These are phyloP conservation scores for Naganishia cerealis DNA, from an alignment of 1,284 basidiomycete species.

Conservation along the genomic window DNA sequence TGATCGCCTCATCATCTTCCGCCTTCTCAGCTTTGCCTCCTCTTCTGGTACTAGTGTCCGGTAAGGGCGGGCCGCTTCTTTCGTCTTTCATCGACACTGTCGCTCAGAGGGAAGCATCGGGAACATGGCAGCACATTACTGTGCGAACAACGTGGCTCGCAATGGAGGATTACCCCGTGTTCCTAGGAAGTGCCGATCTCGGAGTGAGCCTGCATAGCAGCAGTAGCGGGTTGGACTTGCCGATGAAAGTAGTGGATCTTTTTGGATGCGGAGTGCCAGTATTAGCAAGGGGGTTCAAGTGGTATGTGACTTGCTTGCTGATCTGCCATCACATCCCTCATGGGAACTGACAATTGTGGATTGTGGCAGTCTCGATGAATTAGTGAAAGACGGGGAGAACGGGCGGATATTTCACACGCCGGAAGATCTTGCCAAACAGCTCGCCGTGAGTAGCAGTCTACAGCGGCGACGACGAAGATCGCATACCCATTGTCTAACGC, in stretches of 20 bases:
- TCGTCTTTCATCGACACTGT: slow-evolving; percentile 69
- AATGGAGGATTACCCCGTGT: slow-evolving; percentile 77
- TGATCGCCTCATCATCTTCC: slow-evolving; percentile 35
- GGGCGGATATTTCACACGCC: slow-evolving; percentile 75
- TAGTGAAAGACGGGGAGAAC: slow-evolving; percentile 79
- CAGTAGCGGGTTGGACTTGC: slow-evolving; percentile 86
- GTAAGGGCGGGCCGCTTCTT: slow-evolving; percentile 83
- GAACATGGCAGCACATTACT: slow-evolving; percentile 75
- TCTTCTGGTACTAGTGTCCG: slow-evolving; percentile 81
- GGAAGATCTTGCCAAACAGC: slow-evolving; percentile 67
- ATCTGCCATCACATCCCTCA: neutral
- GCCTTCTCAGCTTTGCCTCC: slow-evolving; percentile 62
- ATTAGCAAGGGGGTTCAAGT: slow-evolving; percentile 81
- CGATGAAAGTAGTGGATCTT: slow-evolving; percentile 99
- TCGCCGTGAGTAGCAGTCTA: slow-evolving; percentile 61
- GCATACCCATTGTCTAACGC: neutral
- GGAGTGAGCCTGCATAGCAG: slow-evolving; percentile 89
- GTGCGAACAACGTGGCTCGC: slow-evolving; percentile 85
- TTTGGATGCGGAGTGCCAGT: slow-evolving; percentile 94
- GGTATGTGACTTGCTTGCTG: slow-evolving; percentile 59
- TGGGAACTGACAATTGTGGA: neutral
- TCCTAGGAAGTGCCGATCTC: slow-evolving; percentile 86
- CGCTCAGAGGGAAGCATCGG: slow-evolving; percentile 60
- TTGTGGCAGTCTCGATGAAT: slow-evolving; percentile 69
- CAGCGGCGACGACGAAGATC: neutral